phyloP scores from a whole-genome alignment of 75 land plant species.

The Cupressus sempervirens region DNA sequence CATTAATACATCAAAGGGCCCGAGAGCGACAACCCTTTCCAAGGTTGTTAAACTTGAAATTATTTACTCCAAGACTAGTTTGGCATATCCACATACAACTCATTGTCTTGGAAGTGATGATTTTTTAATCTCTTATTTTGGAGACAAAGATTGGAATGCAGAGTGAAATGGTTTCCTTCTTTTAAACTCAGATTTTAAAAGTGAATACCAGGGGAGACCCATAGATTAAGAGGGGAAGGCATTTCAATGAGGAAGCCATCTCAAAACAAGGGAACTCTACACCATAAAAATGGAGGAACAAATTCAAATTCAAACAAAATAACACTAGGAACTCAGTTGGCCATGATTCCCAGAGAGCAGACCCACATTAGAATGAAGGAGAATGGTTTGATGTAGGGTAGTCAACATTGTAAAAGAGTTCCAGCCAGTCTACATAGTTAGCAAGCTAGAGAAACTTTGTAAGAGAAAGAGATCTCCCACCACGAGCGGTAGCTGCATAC shows the following conservation, averaged over 20 bases:
- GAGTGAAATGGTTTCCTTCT: conserved; percentile 90
- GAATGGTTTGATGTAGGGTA: too few relatives aligned
- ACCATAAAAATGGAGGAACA: background rate
- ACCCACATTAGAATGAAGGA: too few relatives aligned
- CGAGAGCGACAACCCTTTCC: conserved; percentile 68
- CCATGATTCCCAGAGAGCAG: conserved; percentile 1
- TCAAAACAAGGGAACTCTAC: too few relatives aligned
- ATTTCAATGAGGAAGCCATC: too few relatives aligned
- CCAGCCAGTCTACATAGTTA: too few relatives aligned
- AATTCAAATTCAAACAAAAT: conserved; percentile 2
- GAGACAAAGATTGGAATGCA: conserved; percentile 89
- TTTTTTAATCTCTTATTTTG: conserved; percentile 87
- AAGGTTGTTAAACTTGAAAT: conserved; percentile 79
- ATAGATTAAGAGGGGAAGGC: too few relatives aligned
- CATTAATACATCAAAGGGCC: conserved; percentile 70
- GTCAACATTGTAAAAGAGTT: too few relatives aligned
- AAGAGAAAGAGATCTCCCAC: too few relatives aligned
- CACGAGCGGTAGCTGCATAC: too few relatives aligned
- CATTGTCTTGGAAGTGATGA: conserved; percentile 97
- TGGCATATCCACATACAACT: conserved; percentile 92
- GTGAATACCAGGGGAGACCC: too few relatives aligned
- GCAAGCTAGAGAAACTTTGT: too few relatives aligned
- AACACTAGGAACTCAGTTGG: conserved; percentile 4
- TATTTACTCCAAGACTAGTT: conserved; percentile 70
- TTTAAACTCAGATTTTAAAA: conserved; percentile 84